Conservation (phyloP, 1,284 basidiomycete species). For the Boletus smithii region DNA sequence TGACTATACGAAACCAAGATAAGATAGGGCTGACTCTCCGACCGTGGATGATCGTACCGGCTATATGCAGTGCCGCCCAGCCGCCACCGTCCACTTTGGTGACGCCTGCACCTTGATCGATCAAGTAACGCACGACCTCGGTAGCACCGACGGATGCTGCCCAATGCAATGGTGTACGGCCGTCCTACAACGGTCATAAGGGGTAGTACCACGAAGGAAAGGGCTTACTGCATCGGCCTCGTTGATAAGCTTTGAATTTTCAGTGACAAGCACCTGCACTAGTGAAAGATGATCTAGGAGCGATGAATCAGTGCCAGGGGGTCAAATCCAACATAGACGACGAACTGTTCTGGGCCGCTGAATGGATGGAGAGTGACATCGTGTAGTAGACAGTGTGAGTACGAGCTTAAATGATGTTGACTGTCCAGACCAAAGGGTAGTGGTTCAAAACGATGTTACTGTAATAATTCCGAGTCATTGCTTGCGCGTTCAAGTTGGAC, state of each 20-base stretch:
- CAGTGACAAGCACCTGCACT: slow-evolving; percentile 64
- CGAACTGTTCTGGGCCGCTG: slow-evolving; percentile 64
- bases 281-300: slow-evolving; percentile 72
- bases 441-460: no score
- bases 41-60: slow-evolving; percentile 51
- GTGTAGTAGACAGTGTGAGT: background rate
- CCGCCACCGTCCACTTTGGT: slow-evolving; percentile 71
- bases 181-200: slow-evolving; percentile 58
- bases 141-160: slow-evolving; percentile 74
- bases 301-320: background rate
- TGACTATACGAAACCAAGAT: slow-evolving; percentile 46
- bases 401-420: no score
- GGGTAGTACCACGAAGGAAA: background rate
- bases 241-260: slow-evolving; percentile 67
- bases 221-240: slow-evolving; percentile 61
- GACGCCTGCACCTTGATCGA: slow-evolving; percentile 71
- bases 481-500: no score
- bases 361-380: slow-evolving; percentile 43
- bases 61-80: slow-evolving; percentile 88
- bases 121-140: slow-evolving; percentile 68
- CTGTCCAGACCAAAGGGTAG: no score
- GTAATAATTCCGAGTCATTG: no score
- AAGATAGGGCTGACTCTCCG: background rate
- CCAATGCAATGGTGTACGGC: slow-evolving; percentile 88
- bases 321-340: slow-evolving; percentile 1